Evolutionary conservation across 129 eudicot genomes (phyloP), one percentile per base, ranked within the genome.

Genomic region (Arctium minus): DNA sequence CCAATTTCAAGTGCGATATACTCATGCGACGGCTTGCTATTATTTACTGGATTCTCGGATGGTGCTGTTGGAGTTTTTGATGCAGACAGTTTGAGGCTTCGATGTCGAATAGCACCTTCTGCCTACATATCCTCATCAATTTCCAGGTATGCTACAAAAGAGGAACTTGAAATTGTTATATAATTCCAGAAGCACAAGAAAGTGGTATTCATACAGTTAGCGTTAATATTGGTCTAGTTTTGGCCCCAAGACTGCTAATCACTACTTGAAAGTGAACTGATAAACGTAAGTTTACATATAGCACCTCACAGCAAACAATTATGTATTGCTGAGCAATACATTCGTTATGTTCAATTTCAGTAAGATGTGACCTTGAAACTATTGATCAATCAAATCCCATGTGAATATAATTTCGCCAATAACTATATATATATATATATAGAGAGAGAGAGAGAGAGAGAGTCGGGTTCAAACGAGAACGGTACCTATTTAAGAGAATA

Each of bases 11-110:
- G 92, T 31, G 97, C 93, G 3, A 85, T 89, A 60, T 93, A 89
- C 85, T 93, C 97, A 39, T 93, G 96, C 68, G 93, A 93, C 62
- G 96, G 97, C 36, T 78, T 86, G 77, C 86, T 88, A 79, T 48
- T 93, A 70, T 89, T 81, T 46, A 81, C 95, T 85, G 95, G 93
- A 85, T 93, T 93, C 70, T 89, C 83, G 38, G 96, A 93, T 78
- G 97, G 97, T 32, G 96, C 95, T 76, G 83, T 92, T 72, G 94
- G 97, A 72, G 80, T 93, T 56, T 93, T 93, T 82, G 91, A 89
- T 84, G 92, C 91, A 0, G 97, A 91, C 29, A 88, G 80, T 82
- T 80, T 92, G 72, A 88, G 90, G 72, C 92, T 92, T 67, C 92
- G 93, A 48, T 89, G 97, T 79, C 88, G 93, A 35, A 85, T 93